Evolutionary conservation across 495 filamentous ascomycete genomes (phyloP).

Genomic region (Neurospora sp.): DNA sequence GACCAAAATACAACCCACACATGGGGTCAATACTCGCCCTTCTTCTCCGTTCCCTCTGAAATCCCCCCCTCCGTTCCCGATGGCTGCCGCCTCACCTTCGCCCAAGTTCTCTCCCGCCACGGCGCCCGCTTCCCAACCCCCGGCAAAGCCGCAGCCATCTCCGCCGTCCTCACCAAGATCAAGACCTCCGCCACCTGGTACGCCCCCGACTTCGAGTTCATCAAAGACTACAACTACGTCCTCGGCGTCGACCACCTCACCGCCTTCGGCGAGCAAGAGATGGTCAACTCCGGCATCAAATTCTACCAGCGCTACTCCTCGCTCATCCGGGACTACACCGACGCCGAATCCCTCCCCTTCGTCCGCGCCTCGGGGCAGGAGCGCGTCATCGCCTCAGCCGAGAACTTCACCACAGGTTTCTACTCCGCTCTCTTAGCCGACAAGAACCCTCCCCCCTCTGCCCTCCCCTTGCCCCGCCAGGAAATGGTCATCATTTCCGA

Average conservation of each 20-base stretch:
- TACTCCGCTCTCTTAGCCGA: constrained; percentile 45
- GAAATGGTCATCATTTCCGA: constrained; percentile 58
- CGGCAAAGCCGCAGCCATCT: constrained; percentile 49
- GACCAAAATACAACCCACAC: constrained; percentile 45
- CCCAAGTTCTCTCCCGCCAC: constrained; percentile 69
- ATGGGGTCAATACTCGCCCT: constrained; percentile 86
- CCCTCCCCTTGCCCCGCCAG: constrained; percentile 35
- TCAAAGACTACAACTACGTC: constrained; percentile 58
- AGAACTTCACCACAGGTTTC: constrained; percentile 65
- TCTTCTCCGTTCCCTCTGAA: constrained; percentile 58
- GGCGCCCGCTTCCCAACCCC: constrained; percentile 72
- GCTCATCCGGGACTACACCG: constrained; percentile 32
- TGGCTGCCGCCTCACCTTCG: constrained; percentile 64
- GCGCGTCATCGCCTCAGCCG: constrained; percentile 63
- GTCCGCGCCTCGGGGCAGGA: constrained; percentile 58
- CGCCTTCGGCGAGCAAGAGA: constrained; percentile 57
- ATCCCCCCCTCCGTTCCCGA: constrained; percentile 47
- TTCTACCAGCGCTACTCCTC: constrained; percentile 61
- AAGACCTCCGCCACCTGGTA: constrained; percentile 47
- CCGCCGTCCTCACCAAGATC: constrained; percentile 46
- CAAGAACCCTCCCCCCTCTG: constrained; percentile 9
- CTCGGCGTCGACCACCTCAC: constrained; percentile 71
- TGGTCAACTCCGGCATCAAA: constrained; percentile 61
- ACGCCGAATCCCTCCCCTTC: constrained; percentile 46
- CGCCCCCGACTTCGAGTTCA: constrained; percentile 48